Evolutionary conservation across 345 rosid species (phyloP), one percentile per base, ranked within the genome.

Genomic region (Isatis tinctoria): DNA sequence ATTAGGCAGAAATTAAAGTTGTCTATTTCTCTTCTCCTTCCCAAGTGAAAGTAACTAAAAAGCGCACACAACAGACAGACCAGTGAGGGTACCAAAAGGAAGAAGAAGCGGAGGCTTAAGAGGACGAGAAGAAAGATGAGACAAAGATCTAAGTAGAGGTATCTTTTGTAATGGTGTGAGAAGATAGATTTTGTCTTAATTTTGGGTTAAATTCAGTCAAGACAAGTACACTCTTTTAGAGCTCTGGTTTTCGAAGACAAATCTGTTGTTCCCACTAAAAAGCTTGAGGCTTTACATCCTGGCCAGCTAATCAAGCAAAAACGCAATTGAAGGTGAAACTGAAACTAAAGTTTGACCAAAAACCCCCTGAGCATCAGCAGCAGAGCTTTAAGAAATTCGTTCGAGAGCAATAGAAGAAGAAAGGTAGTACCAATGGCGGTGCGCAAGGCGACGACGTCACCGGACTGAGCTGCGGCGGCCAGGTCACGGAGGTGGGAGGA

Each of bases 401-500:
- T 3, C 10, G 27, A 54, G 16, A 37, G 44, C 20, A 17, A 20
- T 2, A 56, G 41, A 57, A 43, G 3, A 71, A 28, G 41, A n/a
- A 59, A 72, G 26, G 49, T 68, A 24, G 48, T 53, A 78, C 99
- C 99, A 77, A 90, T 73, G 52, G 97, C 99, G 1, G 73, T 32
- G 69, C 93, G 87, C 33, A 94, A 90, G 76, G 93, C 89, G 59
- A 72, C 80, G 28, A 85, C 82, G 70, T 94, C 85, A 62, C 96
- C 96, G 60, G 69, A 52, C 81, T 81, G 85, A 74, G 80, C 86
- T 6, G 99, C 92, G 76, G 78, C 72, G 84, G 85, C 85, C 6
- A 94, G 81, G 49, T 88, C 88, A 33, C 86, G 92, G 73, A 91
- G 90, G 64, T 88, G 89, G 35, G 86, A 87, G 32, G 97, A 89